Base-by-base conservation (phyloP, 2,329 filamentous ascomycete species). In the Penicillium thymicola region DNA sequence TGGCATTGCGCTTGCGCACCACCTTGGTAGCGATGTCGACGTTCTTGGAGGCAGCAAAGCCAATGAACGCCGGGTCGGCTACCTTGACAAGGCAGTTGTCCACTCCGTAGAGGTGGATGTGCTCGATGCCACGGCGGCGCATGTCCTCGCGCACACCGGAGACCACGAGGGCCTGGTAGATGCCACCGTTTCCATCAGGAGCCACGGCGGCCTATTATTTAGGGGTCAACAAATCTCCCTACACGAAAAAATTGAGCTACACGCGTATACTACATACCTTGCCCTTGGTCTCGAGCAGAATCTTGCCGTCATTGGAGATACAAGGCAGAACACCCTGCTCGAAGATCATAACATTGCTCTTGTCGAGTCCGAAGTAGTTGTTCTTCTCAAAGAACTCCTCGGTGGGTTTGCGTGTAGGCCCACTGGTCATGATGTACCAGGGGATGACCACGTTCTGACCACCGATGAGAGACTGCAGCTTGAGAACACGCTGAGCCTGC, bases 371-470 rank as follows among this genome's bases (percentile, higher is more conserved):
- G 74, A 99, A 99, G 81, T 92, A 97, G 56, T 85, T 84, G 80
- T 97, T 83, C 76, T 96, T 82, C 73, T 89, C 79, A 76, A 99
- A 97, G 81, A 94, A 99, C 60, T 89, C 81, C 80, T 96, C 89
- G n/a, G 94, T 99, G 40, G 92, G 90, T 59, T 85, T 86, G 65
- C 92, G 85, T 8, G 94, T 99, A 44, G 94, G 94, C 5, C 94
- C 94, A 69, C 91, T 96, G 68, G 94, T 99, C 94, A 99, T 99
- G 76, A 99, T 91, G 78, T 99, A 99, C 94, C 94, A 99, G 13
- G 94, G 94, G 41, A 97, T 87, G 32, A 88, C 81, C 42, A 85
- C 85, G 53, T 79, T 80, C 61, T 76, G 75, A 64, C 82, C 82
- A 56, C 83, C 83, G 52, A 93, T 92, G 62, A 97, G 80, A 68